Conservation (phyloP, 1,284 basidiomycete species). For the Trametes versicolor region DNA sequence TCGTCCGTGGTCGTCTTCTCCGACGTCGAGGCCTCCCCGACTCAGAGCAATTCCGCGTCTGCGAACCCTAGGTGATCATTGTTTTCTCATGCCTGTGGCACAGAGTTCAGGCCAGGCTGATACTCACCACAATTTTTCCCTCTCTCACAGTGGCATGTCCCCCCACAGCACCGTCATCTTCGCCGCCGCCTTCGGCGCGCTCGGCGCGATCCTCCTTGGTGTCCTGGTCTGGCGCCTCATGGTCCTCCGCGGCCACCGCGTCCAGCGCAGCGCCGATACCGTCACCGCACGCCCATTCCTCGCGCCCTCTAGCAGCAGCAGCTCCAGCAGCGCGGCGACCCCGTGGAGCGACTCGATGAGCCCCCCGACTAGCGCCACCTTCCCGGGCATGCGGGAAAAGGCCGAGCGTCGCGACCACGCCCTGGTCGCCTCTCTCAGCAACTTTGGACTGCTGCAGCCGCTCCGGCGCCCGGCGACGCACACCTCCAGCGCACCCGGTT, state of each 20-base stretch:
- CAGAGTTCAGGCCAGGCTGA: neutral
- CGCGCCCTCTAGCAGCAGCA: neutral
- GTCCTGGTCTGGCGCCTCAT: constrained; percentile 24
- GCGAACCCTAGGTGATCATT: neutral
- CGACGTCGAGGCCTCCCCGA: neutral
- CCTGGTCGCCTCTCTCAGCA: neutral
- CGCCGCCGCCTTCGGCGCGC: constrained; percentile 21
- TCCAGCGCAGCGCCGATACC: constrained; percentile 6
- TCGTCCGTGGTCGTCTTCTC: constrained; percentile 11
- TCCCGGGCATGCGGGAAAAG: neutral
- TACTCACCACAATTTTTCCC: neutral
- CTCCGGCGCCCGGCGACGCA: constrained; percentile 12
- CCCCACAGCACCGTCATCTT: constrained; percentile 18
- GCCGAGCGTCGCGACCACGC: neutral
- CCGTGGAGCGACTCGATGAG: constrained; percentile 1
- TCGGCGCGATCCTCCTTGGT: constrained; percentile 24
- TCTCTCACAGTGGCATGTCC: constrained; percentile 6
- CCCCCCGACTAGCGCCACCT: constrained; percentile 5
- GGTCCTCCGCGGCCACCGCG: constrained; percentile 10
- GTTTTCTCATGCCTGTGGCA: too few species aligned
- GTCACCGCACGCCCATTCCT: constrained; percentile 26
- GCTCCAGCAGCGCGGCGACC: neutral
- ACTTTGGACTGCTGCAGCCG: neutral
- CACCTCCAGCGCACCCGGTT: neutral
- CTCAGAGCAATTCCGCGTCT: neutral